These are phyloP conservation scores for Brasilioporus rufonigricans DNA, from an alignment of 768 basidiomycete species.

Conservation along the genomic window DNA sequence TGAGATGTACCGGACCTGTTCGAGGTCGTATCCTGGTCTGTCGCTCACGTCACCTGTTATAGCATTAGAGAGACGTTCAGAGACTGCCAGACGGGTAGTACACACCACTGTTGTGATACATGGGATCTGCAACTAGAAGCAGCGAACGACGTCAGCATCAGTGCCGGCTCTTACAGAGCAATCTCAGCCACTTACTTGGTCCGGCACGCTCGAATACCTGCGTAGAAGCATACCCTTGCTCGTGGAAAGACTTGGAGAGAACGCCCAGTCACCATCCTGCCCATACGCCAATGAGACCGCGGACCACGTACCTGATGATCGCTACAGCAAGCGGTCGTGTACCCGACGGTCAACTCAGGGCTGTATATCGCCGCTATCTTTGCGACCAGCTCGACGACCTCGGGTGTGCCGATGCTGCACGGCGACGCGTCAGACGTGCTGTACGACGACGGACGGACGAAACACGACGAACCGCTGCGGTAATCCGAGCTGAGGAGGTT, in stretches of 20 bases:
- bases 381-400: constrained; percentile 70
- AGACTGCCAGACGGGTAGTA: neutral
- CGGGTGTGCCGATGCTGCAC: constrained; percentile 71
- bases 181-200: constrained; percentile 41
- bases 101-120: constrained; percentile 83
- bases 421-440: neutral
- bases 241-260: constrained; percentile 61
- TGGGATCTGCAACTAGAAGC: constrained; percentile 72
- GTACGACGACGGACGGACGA: neutral
- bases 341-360: constrained; percentile 72
- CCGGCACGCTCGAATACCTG: constrained; percentile 89
- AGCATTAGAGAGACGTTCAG: neutral
- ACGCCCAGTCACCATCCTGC: neutral
- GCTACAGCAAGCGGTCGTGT: constrained; percentile 81
- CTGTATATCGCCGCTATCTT: constrained; percentile 79
- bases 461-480: constrained; percentile 55
- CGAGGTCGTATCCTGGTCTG: constrained; percentile 77
- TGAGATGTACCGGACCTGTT: constrained; percentile 79
- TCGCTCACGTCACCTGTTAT: constrained; percentile 69
- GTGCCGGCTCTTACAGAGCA: neutral
- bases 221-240: constrained; percentile 82
- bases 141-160: neutral
- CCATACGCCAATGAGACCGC: neutral
- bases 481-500: constrained; percentile 81
- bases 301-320: constrained; percentile 68